Evolutionary conservation across 2,329 filamentous ascomycete species (phyloP).

Genomic region (Bipolaris victoriae): DNA sequence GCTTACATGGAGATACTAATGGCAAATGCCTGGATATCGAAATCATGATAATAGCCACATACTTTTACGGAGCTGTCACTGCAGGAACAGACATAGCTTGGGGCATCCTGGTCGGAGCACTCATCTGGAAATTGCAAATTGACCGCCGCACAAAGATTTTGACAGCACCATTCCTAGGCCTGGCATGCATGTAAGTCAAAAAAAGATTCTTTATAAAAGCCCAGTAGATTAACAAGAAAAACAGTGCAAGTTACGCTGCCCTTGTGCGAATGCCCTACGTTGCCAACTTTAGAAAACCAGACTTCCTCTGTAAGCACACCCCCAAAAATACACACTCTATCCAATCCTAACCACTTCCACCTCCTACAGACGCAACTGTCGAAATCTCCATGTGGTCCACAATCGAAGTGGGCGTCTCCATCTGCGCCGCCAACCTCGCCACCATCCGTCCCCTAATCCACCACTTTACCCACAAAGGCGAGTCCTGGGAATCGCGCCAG

Average conservation of each 20-base stretch:
- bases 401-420: conserved; percentile 21
- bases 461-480: background rate
- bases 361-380: conserved; percentile 12
- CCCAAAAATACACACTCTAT: background rate
- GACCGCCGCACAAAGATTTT: conserved; percentile 33
- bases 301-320: conserved; percentile 23
- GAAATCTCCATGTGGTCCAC: conserved; percentile 28
- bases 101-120: conserved; percentile 42
- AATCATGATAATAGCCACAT: conserved; percentile 59
- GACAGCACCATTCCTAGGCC: conserved; percentile 14
- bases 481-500: background rate
- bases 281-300: conserved; percentile 18
- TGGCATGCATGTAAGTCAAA: conserved; percentile 19
- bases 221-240: background rate
- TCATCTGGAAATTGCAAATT: conserved; percentile 62
- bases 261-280: conserved; percentile 25
- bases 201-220: no score
- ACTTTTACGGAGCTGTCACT: conserved; percentile 30
- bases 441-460: conserved; percentile 19
- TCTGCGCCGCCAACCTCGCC: conserved; percentile 20
- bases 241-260: conserved; percentile 22
- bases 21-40: conserved; percentile 51
- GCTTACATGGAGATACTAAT: conserved; percentile 17
- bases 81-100: conserved; percentile 23
- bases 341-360: background rate